Evolutionary conservation across 2,329 filamentous ascomycete genomes (phyloP), one percentile per base, ranked within the genome.

Genomic region (Knoxdaviesia capensis): DNA sequence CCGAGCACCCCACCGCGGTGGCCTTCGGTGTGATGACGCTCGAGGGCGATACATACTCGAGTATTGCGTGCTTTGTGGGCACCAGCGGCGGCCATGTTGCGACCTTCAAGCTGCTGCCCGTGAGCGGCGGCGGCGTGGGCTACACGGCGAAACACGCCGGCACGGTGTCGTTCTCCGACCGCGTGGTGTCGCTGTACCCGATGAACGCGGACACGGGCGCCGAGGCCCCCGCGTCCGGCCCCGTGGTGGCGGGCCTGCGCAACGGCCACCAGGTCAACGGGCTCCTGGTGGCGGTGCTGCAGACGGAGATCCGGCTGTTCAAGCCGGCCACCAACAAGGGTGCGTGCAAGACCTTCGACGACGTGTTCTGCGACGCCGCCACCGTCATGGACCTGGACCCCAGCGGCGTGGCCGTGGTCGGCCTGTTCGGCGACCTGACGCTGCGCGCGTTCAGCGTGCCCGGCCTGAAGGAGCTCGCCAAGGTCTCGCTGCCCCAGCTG

Each of bases 1-100:
- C 62, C 1, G 87, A 94, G 52, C 92, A 77, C 71, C 76, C 84
- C 1, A 85, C 84, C 0, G 69, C 65, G 31, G 75, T 96, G 31
- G 84, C 94, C 53, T 98, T 96, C 60, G 85, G 84, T 42, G 84
- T 94, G 39, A 79, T 98, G 76, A 92, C 82, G 3, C 62, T 94
- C 4, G 90, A 96, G 37, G 82, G 80, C n/a, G 88, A 96, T 53
- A 77, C 84, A 48, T 98, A 93, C 56, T 96, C 90, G 1, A 94
- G 86, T 52, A 93, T 98, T 44, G 75, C 80, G 45, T 81, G 90
- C 49, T 92, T 96, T 50, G 82, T 92, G 2, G 90, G 90, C 20
- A 96, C 90, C 0, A 87, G 79, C 49, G 59, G 75, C 31, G 90
- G 90, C 36, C 84, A 83, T 51, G 64, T 96, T 11, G 75, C 78